These are phyloP conservation scores for Priceomyces castillae DNA, from an alignment of 805 yeast species.

Conservation along the genomic window DNA sequence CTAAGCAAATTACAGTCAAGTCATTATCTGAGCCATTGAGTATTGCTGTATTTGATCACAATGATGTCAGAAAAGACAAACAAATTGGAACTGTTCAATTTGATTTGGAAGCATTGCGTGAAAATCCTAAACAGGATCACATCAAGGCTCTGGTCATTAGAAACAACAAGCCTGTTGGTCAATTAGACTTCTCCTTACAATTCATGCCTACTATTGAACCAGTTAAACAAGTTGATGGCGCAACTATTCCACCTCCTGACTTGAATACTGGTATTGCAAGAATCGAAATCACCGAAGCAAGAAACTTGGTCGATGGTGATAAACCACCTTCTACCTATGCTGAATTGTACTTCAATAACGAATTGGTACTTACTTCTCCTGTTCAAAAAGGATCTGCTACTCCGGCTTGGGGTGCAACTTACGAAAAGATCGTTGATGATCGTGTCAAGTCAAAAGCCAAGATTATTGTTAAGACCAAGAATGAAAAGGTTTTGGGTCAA, in stretches of 20 bases:
- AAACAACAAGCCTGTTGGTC: slow-evolving; percentile 84
- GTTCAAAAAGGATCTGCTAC: slow-evolving; percentile 57
- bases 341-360: slow-evolving; percentile 66
- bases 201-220: slow-evolving; percentile 74
- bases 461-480: slow-evolving; percentile 62
- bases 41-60: slow-evolving; percentile 70
- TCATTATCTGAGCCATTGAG: slow-evolving; percentile 81
- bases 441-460: slow-evolving; percentile 69
- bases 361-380: slow-evolving; percentile 55
- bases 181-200: slow-evolving; percentile 63
- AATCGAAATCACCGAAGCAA: slow-evolving; percentile 62
- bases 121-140: slow-evolving; percentile 48
- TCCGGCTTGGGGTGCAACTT: slow-evolving; percentile 63
- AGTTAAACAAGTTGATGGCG: slow-evolving; percentile 70
- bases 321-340: slow-evolving; percentile 60
- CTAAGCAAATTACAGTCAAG: slow-evolving; percentile 62
- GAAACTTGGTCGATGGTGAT: slow-evolving; percentile 45
- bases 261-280: slow-evolving; percentile 89
- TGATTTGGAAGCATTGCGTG: slow-evolving; percentile 65
- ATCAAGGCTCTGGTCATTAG: slow-evolving; percentile 60
- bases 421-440: slow-evolving; percentile 69
- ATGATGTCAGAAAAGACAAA: slow-evolving; percentile 77
- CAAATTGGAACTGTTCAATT: slow-evolving; percentile 72
- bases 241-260: slow-evolving; percentile 82
- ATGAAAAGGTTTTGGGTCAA: slow-evolving; percentile 56